Evolutionary conservation across 208 protist species (phyloP).

Genomic region (Leishmania turanica): DNA sequence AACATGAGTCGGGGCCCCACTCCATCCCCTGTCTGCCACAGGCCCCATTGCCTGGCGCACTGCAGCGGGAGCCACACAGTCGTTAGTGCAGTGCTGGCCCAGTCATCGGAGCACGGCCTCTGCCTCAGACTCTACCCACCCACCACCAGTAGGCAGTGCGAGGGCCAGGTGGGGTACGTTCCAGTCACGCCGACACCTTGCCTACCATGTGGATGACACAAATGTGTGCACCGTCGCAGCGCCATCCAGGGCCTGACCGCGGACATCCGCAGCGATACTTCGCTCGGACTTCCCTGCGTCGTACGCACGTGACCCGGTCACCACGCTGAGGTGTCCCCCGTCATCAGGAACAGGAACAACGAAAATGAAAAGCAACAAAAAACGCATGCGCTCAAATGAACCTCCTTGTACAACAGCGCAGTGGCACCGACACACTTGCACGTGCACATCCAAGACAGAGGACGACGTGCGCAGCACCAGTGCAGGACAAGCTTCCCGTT

Average conservation of each 20-base stretch:
- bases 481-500: not conserved
- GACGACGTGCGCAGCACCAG: not conserved
- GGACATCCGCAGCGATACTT: not conserved
- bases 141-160: not conserved
- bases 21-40: not conserved
- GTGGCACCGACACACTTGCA: not conserved
- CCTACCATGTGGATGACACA: not conserved
- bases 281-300: not conserved
- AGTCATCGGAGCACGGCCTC: not conserved
- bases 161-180: no score
- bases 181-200: not conserved
- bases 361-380: not conserved
- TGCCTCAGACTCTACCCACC: not conserved
- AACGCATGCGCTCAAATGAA: not conserved
- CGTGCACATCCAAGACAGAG: not conserved
- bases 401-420: constrained; percentile 31
- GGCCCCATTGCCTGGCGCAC: not conserved
- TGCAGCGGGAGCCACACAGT: not conserved
- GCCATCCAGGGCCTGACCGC: not conserved
- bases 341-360: not conserved
- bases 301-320: not conserved
- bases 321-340: not conserved
- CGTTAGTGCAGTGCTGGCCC: not conserved
- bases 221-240: not conserved
- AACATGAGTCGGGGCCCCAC: not conserved